Conservation (phyloP, 2,329 filamentous ascomycete species). For the Fonsecaea multimorphosa region DNA sequence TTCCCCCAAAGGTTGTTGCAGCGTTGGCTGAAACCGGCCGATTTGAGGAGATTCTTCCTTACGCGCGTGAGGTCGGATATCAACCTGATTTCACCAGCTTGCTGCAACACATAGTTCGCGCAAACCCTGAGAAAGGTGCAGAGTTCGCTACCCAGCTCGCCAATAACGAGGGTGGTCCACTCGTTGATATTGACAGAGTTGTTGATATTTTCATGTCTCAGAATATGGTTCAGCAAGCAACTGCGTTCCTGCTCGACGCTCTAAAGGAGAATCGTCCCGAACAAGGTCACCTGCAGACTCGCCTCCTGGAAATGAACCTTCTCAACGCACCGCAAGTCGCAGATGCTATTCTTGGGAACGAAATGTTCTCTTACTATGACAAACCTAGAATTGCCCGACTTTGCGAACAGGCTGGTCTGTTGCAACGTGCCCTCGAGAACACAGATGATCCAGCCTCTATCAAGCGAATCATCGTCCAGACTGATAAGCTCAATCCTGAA, state of each 20-base stretch:
- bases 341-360: conserved; percentile 95
- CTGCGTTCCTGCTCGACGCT: conserved; percentile 95
- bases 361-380: conserved; percentile 98
- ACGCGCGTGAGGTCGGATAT: conserved; percentile 82
- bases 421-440: conserved; percentile 87
- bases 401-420: conserved; percentile 90
- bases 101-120: conserved; percentile 87
- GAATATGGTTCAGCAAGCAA: conserved; percentile 96
- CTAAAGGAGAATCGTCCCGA: conserved; percentile 94
- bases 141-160: conserved; percentile 94
- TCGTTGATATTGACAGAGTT: conserved; percentile 91
- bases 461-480: conserved; percentile 85
- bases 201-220: conserved; percentile 98
- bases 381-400: conserved; percentile 84
- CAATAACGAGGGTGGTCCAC: conserved; percentile 82
- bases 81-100: conserved; percentile 94
- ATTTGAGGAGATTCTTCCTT: conserved; percentile 95
- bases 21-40: conserved; percentile 94
- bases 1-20: conserved; percentile 91
- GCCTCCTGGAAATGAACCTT: conserved; percentile 96
- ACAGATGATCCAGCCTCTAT: conserved; percentile 89
- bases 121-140: conserved; percentile 89
- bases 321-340: conserved; percentile 96
- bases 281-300: conserved; percentile 90
- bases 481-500: conserved; percentile 85